Evolutionary conservation across 2,329 filamentous ascomycete genomes (phyloP), one percentile per base, ranked within the genome.

Genomic region (Aspergillus novofumigatus): DNA sequence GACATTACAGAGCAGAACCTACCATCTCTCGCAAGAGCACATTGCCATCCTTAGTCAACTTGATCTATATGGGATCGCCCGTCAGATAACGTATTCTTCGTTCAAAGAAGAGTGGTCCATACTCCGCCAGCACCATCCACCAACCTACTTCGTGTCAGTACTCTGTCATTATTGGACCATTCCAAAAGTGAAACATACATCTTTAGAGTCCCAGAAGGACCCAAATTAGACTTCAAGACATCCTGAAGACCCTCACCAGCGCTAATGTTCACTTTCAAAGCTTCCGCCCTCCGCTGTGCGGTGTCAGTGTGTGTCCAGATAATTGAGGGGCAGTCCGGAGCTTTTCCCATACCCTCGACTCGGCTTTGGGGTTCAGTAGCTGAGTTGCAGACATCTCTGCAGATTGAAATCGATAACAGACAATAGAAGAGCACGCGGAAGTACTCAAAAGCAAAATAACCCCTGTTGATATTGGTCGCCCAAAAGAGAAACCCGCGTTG

Each of bases 1-100:
- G 52, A 23, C 28, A 32, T 45, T 17, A 26, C 50, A 41, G 44
- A 51, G 26, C 51, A 58, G 26, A 55, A 62, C 77, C 55, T 67
- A 84, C 78, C 85, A 87, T 87, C 72, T 87, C 85, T 69, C 83
- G 83, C 67, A 88, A 70, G 64, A 88, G 81, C 59, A 97, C 93
- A 71, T 96, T 97, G 73, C 94, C 94, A 79, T 99, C 94, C 78
- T 99, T 99, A 68, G 94, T 99, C 74, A 99, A 85, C 81, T 99
- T 99, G 81, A 99, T 99, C 86, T 94, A 67, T 72, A 60, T 66
- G 68, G 61, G 29, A 63, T 58, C 9, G 59, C 59, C 59, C 51
- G 63, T 68, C 62, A 68, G 54, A 51, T 42, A 55, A 52, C 55
- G 21, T 25, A 58, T 21, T 20, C 50, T 53, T 26, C 41, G 32